Evolutionary conservation across 1,139 yeast genomes (phyloP).

Genomic region (Geotrichum citri-aurantii): DNA sequence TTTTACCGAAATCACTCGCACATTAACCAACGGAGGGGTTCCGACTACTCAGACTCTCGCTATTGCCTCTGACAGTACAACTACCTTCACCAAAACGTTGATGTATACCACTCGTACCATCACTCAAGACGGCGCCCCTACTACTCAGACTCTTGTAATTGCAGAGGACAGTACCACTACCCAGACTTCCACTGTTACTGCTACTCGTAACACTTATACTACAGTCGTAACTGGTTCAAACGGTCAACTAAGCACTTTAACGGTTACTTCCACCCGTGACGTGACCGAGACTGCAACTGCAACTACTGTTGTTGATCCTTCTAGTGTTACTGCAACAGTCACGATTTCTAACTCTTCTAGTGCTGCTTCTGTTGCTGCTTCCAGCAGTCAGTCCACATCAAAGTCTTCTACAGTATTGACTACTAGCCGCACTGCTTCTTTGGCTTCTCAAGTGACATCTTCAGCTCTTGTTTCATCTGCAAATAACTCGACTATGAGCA

Average conservation of each 20-base stretch:
- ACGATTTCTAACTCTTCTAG: neutral
- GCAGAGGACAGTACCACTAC: neutral
- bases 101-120: neutral
- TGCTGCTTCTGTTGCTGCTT: constrained; percentile 39
- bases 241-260: neutral
- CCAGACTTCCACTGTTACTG: constrained; percentile 1
- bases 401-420: neutral
- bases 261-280: constrained; percentile 3
- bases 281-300: constrained; percentile 1
- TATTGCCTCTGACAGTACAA: constrained; percentile 1
- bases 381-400: constrained; percentile 36
- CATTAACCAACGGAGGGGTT: neutral
- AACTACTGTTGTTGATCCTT: neutral
- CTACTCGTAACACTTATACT: neutral
- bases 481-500: neutral
- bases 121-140: neutral
- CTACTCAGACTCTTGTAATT: constrained; percentile 5
- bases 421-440: constrained; percentile 1
- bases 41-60: neutral
- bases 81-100: constrained; percentile 2
- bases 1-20: neutral
- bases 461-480: neutral
- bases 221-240: neutral
- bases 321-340: neutral
- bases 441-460: neutral